Evolutionary conservation across 2,329 filamentous ascomycete genomes (phyloP).

Genomic region (Phyllachora maydis): DNA sequence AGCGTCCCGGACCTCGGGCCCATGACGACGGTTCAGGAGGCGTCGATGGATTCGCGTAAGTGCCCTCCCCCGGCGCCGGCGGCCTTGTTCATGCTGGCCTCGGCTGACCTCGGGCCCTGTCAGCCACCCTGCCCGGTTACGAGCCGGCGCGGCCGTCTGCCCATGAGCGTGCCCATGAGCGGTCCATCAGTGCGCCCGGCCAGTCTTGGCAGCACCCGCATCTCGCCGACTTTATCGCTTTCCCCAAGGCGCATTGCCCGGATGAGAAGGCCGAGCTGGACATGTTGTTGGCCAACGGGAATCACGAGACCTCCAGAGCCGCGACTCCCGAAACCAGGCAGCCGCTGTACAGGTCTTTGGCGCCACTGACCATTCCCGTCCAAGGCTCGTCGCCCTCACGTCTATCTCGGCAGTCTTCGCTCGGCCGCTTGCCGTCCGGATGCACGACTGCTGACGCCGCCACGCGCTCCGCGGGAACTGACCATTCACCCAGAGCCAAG

Average conservation of each 20-base stretch:
- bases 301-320: constrained; percentile 3
- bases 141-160: too few relatives aligned
- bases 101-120: constrained; percentile 3
- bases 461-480: constrained; percentile 19
- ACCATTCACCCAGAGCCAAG: constrained; percentile 27
- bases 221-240: constrained; percentile 14
- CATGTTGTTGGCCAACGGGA: too few relatives aligned
- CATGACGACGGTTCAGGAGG: constrained; percentile 49
- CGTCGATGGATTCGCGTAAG: constrained; percentile 51
- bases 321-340: constrained; percentile 11
- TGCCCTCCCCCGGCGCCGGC: constrained; percentile 3
- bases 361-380: constrained; percentile 35
- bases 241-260: constrained; percentile 10
- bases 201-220: constrained; percentile 24
- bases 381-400: constrained; percentile 11
- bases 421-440: constrained; percentile 23
- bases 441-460: constrained; percentile 18
- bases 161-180: constrained; percentile 42
- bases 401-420: constrained; percentile 17
- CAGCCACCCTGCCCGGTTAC: constrained; percentile 51
- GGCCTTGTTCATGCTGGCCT: not conserved
- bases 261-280: constrained; percentile 13
- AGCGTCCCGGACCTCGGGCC: constrained; percentile 44
- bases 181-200: constrained; percentile 40
- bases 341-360: constrained; percentile 29